Conservation (phyloP, 352 stramenopile genomes). For the Pythium monospermum region DNA sequence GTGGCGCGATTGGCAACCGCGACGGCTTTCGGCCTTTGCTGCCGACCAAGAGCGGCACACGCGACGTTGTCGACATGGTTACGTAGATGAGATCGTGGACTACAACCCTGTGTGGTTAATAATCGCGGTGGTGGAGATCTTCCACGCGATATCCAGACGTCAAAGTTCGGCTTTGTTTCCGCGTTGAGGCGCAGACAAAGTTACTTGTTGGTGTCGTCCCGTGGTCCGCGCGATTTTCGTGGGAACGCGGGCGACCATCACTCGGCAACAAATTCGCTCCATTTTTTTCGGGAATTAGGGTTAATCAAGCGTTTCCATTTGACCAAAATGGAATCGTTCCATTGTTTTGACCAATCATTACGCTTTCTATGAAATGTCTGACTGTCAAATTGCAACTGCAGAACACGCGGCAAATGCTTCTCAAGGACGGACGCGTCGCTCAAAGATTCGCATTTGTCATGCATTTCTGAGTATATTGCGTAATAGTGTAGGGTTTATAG, state of each 20-base stretch:
- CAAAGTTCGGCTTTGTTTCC: conserved; percentile 1
- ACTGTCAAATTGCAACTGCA: no score
- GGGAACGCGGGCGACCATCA: conserved; percentile 22
- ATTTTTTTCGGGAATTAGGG: conserved; percentile 16
- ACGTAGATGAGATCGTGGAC: conserved; percentile 2
- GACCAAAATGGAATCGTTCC: no score
- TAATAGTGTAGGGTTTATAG: no score
- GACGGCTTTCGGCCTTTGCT: conserved; percentile 68
- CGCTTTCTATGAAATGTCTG: no score
- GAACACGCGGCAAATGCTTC: no score
- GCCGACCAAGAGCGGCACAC: conserved; percentile 72
- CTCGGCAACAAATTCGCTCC: conserved; percentile 7
- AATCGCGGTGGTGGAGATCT: not conserved
- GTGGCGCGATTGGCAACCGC: conserved; percentile 59
- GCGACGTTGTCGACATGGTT: conserved; percentile 43
- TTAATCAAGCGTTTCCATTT: no score
- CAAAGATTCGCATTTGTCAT: no score
- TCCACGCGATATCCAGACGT: conserved; percentile 6
- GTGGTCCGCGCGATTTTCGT: conserved; percentile 17
- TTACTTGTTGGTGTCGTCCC: conserved; percentile 12
- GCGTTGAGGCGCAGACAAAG: not conserved
- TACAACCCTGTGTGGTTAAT: not conserved
- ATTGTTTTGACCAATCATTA: no score
- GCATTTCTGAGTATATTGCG: no score
- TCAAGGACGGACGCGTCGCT: no score